phyloP scores from a whole-genome alignment of 2,329 filamentous ascomycete species.

The Phaeoacremonium minimum region DNA sequence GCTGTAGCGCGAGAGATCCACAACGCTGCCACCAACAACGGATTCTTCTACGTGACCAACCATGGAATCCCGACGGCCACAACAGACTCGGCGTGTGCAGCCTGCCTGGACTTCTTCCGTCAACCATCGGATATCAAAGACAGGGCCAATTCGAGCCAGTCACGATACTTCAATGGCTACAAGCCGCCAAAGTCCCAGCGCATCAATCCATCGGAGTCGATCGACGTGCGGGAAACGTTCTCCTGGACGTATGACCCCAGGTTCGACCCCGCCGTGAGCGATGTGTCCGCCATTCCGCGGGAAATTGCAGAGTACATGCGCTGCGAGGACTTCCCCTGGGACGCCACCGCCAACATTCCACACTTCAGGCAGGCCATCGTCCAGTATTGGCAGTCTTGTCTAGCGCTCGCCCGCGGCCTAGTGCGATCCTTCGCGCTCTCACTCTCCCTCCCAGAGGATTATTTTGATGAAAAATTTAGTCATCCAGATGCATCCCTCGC shows the following conservation, averaged over 20 bases:
- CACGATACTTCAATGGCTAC: constrained; percentile 44
- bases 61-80: constrained; percentile 35
- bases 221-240: constrained; percentile 48
- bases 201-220: constrained; percentile 43
- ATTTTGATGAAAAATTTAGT: constrained; percentile 49
- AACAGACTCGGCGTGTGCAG: constrained; percentile 22
- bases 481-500: constrained; percentile 42
- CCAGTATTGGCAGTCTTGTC: constrained; percentile 41
- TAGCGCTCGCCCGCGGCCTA: constrained; percentile 45
- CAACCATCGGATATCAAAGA: constrained; percentile 39
- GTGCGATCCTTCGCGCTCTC: constrained; percentile 50
- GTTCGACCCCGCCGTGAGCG: constrained; percentile 40
- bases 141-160: constrained; percentile 25
- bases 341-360: constrained; percentile 40
- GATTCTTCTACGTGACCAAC: constrained; percentile 52
- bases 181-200: constrained; percentile 32
- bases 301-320: constrained; percentile 35
- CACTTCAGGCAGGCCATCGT: constrained; percentile 41
- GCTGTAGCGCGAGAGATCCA: constrained; percentile 13
- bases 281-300: constrained; percentile 34
- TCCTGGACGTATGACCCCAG: constrained; percentile 47
- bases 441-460: constrained; percentile 46
- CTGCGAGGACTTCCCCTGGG: constrained; percentile 49
- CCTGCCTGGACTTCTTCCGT: constrained; percentile 40
- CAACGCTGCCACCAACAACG: constrained; percentile 42